Base-by-base conservation (phyloP, 129 eudicot species). In the Artemisia argyi region DNA sequence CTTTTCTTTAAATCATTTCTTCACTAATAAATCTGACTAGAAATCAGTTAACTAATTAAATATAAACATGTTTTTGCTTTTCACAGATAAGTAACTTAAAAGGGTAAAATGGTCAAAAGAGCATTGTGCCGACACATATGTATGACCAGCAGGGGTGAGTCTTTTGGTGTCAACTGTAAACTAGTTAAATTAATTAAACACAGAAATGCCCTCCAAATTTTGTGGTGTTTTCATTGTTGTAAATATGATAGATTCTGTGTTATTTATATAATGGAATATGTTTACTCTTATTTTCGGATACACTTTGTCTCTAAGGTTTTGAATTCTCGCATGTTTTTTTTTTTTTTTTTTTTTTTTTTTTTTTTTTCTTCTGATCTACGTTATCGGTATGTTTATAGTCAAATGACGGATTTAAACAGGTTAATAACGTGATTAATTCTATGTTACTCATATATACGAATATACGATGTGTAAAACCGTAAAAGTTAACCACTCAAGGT, bases 221-320 rank as follows among this genome's bases (percentile, higher is more conserved):
- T 78, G 82, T 78, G 77, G 77, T 65, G 82, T 63, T 71, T 62
- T 50, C 22, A 16, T 32, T 73, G 64, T 64, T 74, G 78, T 74
- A 74, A 74, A 74, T 63, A 74, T 74, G n/a, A 51, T 7, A 50
- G 69, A 64, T n/a, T 18, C 58, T 0, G 24, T 39, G 63, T 47
- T 60, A 14, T 66, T 78, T 18, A 39, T 16, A 71, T 68, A 64
- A 64, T 63, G 68, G 66, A 78, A 71, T 71, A 64, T 50, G 48
- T 35, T 61, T 68, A 10, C 68, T 26, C 52, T 62, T 73, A 19
- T 59, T 24, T 20, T 24, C 3, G 3, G 0, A 0, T 57, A 57
- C 11, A 5, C 44, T 7, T 6, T 7, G 9, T 39, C 46, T 39
- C 35, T 39, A 39, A 39, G 46, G 46, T 39, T 39, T 39, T 39